A percentile compares a stretch with the other conserved stretches of the same genome.
phyloP scores from a whole-genome alignment of 305 asterid species.

The Rubia peregrina region DNA sequence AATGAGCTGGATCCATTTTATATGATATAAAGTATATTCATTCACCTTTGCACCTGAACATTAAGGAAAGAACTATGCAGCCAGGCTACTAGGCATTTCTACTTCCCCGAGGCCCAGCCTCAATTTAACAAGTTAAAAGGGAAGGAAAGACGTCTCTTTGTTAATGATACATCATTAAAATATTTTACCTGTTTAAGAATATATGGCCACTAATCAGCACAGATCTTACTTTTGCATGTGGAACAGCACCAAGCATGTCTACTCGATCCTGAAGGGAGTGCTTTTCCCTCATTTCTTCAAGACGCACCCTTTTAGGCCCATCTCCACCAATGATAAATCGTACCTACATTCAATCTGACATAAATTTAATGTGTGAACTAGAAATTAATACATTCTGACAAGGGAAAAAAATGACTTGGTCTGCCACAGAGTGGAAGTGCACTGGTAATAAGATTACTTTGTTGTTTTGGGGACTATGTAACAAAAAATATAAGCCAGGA shows the following conservation, averaged over 20 bases:
- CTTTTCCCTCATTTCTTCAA: conserved; percentile 98
- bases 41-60: not conserved
- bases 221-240: conserved; percentile 93
- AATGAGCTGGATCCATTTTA: not conserved
- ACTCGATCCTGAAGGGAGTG: conserved; percentile 97
- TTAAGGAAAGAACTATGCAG: not conserved
- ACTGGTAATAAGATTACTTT: not conserved
- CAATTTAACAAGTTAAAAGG: conserved; percentile 1
- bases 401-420: not conserved
- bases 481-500: not conserved
- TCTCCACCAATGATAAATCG: conserved; percentile 95
- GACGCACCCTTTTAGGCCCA: conserved; percentile 95
- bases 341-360: conserved; percentile 40
- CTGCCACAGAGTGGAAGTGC: not conserved
- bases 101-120: not conserved
- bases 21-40: not conserved
- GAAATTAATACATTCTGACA: not conserved
- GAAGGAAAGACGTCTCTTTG: not conserved
- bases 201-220: conserved; percentile 82
- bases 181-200: conserved; percentile 70
- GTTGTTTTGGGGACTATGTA: not conserved
- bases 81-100: not conserved
- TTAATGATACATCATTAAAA: not conserved
- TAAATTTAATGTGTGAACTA: not conserved
- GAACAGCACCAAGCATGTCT: conserved; percentile 97